A percentile compares a stretch with the other conserved stretches of the same genome.
Conservation (phyloP, 1,284 basidiomycete species). For the Apiotrichum gracile region DNA sequence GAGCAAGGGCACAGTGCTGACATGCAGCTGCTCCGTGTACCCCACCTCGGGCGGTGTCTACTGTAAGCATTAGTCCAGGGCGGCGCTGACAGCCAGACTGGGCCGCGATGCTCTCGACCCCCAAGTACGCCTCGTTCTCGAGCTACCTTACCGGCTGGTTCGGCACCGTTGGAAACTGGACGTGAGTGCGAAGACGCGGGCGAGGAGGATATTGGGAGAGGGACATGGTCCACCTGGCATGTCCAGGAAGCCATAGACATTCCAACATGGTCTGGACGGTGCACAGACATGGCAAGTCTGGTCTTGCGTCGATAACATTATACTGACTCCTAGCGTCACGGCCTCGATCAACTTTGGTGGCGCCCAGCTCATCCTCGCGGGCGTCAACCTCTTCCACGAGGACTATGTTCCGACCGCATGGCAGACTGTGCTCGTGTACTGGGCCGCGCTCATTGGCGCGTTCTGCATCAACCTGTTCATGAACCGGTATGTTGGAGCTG, state of each 20-base stretch:
- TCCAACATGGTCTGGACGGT: too few relatives aligned
- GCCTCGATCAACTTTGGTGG: slow-evolving; percentile 52
- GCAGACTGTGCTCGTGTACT: slow-evolving; percentile 49
- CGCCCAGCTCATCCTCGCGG: slow-evolving; percentile 50
- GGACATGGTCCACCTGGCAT: too few relatives aligned
- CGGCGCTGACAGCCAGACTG: slow-evolving; percentile 31
- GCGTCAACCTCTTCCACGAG: slow-evolving; percentile 47
- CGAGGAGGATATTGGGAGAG: too few relatives aligned
- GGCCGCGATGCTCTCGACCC: slow-evolving; percentile 48
- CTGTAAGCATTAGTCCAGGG: slow-evolving; percentile 23
- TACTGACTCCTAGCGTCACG: slow-evolving; percentile 32
- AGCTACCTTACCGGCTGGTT: slow-evolving; percentile 52
- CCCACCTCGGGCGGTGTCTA: slow-evolving; percentile 51
- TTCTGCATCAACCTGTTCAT: slow-evolving; percentile 46
- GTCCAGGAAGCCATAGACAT: too few relatives aligned
- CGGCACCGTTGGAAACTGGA: slow-evolving; percentile 50
- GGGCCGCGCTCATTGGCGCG: slow-evolving; percentile 45
- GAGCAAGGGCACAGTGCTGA: slow-evolving; percentile 1
- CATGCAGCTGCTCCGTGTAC: slow-evolving; percentile 45
- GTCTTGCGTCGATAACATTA: background rate
- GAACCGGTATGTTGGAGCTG: slow-evolving; percentile 29
- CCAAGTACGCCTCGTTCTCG: slow-evolving; percentile 46
- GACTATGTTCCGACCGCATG: slow-evolving; percentile 46
- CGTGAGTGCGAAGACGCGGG: slow-evolving; percentile 38
- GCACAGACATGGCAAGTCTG: background rate